These are phyloP conservation scores for Oropetium thomaeum DNA, from an alignment of 176 grass and related monocot genomes.

Conservation along the genomic window DNA sequence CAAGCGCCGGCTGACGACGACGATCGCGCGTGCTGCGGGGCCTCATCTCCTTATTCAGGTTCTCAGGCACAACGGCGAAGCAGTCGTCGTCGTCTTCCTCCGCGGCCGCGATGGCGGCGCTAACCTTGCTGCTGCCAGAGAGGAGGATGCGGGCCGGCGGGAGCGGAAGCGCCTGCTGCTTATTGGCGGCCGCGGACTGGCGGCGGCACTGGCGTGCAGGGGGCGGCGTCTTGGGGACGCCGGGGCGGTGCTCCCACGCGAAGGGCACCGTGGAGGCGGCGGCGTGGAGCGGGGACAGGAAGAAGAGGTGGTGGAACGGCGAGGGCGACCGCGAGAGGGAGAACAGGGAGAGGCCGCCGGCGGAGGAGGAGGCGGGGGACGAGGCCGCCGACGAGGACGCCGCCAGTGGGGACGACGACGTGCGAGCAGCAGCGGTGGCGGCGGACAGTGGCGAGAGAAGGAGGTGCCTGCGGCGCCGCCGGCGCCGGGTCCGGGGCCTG, in stretches of 20 bases:
- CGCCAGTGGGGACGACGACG: not conserved
- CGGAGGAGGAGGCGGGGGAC: not conserved
- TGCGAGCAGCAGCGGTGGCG: not conserved
- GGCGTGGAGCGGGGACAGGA: conserved; percentile 47
- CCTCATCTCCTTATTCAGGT: too few species aligned
- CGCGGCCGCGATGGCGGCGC: too few species aligned
- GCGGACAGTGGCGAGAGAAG: conserved; percentile 1
- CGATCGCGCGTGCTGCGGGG: too few species aligned
- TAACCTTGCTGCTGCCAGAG: conserved; percentile 21
- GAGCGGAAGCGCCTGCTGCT: conserved; percentile 38
- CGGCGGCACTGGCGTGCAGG: conserved; percentile 24
- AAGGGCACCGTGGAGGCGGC: conserved; percentile 55
- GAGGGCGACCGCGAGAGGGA: conserved; percentile 37
- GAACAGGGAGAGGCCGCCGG: conserved; percentile 20
- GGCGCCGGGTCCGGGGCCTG: not conserved
- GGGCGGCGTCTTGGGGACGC: conserved; percentile 67
- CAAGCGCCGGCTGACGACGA: not conserved
- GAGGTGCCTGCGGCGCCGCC: not conserved
- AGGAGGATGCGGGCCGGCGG: conserved; percentile 37
- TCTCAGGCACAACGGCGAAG: too few species aligned
- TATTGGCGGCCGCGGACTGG: not conserved
- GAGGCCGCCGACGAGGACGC: not conserved
- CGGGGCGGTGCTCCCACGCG: conserved; percentile 80
- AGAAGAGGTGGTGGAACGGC: conserved; percentile 54
- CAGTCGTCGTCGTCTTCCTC: too few species aligned